Conservation (phyloP, 164 flowering plant genomes). For the Sextonia rubra region DNA sequence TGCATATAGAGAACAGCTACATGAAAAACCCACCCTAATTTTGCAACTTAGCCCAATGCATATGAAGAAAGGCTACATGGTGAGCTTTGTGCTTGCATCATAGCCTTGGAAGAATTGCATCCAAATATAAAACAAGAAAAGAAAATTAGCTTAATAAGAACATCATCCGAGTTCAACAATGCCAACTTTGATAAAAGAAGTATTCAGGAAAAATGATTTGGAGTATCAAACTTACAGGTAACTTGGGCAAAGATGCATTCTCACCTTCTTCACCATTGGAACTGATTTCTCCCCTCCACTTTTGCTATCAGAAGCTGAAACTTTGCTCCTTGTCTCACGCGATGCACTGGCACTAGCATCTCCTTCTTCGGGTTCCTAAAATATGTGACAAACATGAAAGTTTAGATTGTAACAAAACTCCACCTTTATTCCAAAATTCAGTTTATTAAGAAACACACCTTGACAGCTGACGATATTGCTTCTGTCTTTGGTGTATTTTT, state of each 20-base stretch:
- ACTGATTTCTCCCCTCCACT: constrained; percentile 38
- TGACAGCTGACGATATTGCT: constrained; percentile 37
- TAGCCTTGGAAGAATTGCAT: too few species aligned
- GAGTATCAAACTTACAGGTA: constrained; percentile 30
- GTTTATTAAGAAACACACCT: constrained; percentile 31
- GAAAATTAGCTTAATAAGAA: too few species aligned
- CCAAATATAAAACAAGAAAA: too few species aligned
- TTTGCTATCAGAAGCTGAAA: constrained; percentile 52
- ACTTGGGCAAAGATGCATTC: constrained; percentile 40
- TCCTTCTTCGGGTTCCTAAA: constrained; percentile 30
- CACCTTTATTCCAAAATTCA: background rate
- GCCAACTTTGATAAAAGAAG: background rate
- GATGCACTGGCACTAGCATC: constrained; percentile 22
- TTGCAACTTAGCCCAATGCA: too few species aligned
- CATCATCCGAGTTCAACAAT: too few species aligned
- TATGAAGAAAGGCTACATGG: too few species aligned
- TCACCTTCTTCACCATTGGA: constrained; percentile 38
- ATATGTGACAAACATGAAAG: background rate
- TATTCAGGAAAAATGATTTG: background rate
- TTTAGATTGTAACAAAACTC: background rate
- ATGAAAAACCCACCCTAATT: too few species aligned
- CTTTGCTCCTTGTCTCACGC: constrained; percentile 42
- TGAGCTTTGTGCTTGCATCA: too few species aligned
- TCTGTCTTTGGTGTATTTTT: constrained; percentile 47
- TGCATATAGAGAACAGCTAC: too few species aligned